phyloP scores from a whole-genome alignment of 352 stramenopile genomes.

The Globisporangium middletonii region DNA sequence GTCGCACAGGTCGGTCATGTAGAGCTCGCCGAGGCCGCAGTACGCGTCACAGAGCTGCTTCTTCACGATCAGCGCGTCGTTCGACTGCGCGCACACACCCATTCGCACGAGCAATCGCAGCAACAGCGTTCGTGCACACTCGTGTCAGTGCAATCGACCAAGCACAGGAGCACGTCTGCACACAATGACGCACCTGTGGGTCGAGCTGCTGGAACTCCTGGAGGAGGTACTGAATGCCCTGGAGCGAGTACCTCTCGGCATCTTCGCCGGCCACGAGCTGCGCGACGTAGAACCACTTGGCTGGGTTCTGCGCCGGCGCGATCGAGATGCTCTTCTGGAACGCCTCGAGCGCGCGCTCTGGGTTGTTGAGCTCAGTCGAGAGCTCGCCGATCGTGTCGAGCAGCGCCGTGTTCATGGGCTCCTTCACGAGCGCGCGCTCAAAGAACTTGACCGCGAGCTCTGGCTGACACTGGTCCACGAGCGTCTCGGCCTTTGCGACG shows the following conservation, averaged over 20 bases:
- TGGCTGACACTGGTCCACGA: slow-evolving; percentile 83
- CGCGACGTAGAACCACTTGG: slow-evolving; percentile 84
- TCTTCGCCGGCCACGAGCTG: slow-evolving; percentile 76
- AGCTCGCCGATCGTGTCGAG: slow-evolving; percentile 79
- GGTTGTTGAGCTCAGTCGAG: slow-evolving; percentile 76
- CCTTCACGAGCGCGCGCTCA: slow-evolving; percentile 65
- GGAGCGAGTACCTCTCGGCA: slow-evolving; percentile 53
- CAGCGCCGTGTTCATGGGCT: slow-evolving; percentile 62
- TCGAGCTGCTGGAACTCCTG: slow-evolving; percentile 42
- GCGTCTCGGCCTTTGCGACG: slow-evolving; percentile 72
- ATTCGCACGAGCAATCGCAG: too few species aligned
- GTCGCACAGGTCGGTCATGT: slow-evolving; percentile 96
- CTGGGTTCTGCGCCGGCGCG: slow-evolving; percentile 62
- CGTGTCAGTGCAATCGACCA: too few species aligned
- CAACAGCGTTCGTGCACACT: too few species aligned
- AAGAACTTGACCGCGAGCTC: slow-evolving; percentile 84
- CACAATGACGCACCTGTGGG: slow-evolving; percentile 9
- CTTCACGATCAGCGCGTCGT: slow-evolving; percentile 58
- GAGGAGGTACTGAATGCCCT: slow-evolving; percentile 67
- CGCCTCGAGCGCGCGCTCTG: slow-evolving; percentile 58
- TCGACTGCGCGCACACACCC: slow-evolving; percentile 13
- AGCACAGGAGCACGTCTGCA: background rate
- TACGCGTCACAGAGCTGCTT: slow-evolving; percentile 93
- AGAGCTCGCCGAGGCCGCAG: slow-evolving; percentile 95
- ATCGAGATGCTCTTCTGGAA: slow-evolving; percentile 70